Evolutionary conservation across 768 basidiomycete species (phyloP), one percentile per base, ranked within the genome.

Genomic region (Suillus lakei): DNA sequence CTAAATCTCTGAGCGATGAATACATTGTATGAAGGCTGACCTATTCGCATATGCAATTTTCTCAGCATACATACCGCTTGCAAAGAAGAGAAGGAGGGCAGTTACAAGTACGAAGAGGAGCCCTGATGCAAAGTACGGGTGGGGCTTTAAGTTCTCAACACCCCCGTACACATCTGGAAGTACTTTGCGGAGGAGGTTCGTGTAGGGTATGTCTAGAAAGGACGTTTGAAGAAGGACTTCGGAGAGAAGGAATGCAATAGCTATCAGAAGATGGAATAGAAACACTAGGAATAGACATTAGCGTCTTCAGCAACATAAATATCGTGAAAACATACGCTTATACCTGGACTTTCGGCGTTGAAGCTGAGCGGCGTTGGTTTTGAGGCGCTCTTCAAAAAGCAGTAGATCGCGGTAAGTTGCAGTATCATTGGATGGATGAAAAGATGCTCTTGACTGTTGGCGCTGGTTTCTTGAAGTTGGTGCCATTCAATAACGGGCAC

Each of bases 21-120:
- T 58, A 64, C 64, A 70, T 62, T 64, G 53, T 21, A 64, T 43
- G 41, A 56, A 64, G 60, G 46, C 36, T 60, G 82, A 96, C 96
- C 91, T 91, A 80, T 98, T 96, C 23, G 97, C 96, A 76, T 98
- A 98, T 4, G 88, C 92, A 71, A 99, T 96, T 81, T 97, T 96
- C 77, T 99, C 96, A 4, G 91, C 83, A 72, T 98, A 99, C 87
- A 96, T 92, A 21, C 97, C 97, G 70, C 93, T 96, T 10, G 95
- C 95, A 75, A 98, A 98, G 84, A 99, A 98, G 44, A 99, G 85
- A 38, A 92, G 86, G 9, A 99, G 87, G 2, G 96, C 96, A 16
- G 95, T 96, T 62, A 95, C 88, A 23, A 91, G 88, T 34, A 99
- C 93, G 66, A 97, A 92, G 13, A 98, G 81, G 43, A 95, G 78